phyloP scores from a whole-genome alignment of 345 rosid species.

The Linum usitatissimum region DNA sequence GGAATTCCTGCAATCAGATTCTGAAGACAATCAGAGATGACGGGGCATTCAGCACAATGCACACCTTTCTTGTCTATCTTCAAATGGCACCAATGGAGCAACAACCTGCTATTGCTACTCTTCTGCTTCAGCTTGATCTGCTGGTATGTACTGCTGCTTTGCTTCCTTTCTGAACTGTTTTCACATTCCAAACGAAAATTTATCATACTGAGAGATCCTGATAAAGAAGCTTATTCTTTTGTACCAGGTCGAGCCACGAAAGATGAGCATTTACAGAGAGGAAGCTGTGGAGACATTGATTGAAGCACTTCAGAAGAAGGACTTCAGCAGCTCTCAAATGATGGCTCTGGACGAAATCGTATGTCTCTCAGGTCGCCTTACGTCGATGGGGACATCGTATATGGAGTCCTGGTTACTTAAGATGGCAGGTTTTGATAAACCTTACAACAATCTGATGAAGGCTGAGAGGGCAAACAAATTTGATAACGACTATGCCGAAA shows the following conservation, averaged over 20 bases:
- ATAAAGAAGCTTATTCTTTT: no score
- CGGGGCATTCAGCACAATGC: slow-evolving; percentile 63
- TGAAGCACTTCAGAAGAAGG: slow-evolving; percentile 45
- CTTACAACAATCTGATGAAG: slow-evolving; percentile 38
- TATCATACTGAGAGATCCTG: background rate
- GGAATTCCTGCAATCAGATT: slow-evolving; percentile 39
- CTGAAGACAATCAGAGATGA: slow-evolving; percentile 46
- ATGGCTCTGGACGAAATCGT: slow-evolving; percentile 38
- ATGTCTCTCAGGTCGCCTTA: slow-evolving; percentile 40
- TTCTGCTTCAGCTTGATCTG: slow-evolving; percentile 63
- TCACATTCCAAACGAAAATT: background rate
- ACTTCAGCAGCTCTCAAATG: slow-evolving; percentile 44
- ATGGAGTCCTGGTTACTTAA: slow-evolving; percentile 53
- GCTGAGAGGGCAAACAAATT: slow-evolving; percentile 19
- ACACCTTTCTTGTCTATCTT: slow-evolving; percentile 55
- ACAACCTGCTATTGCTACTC: slow-evolving; percentile 44
- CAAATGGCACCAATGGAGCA: slow-evolving; percentile 65
- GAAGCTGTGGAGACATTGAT: slow-evolving; percentile 48
- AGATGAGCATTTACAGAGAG: slow-evolving; percentile 74
- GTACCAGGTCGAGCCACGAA: slow-evolving; percentile 46
- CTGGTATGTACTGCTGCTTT: slow-evolving; percentile 28
- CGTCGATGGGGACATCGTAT: slow-evolving; percentile 34
- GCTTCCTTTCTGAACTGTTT: background rate
- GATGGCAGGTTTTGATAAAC: slow-evolving; percentile 43
- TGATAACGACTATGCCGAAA: slow-evolving; percentile 28